These are phyloP conservation scores for Diaporthe eres DNA, from an alignment of 2,329 filamentous ascomycete species.

Conservation along the genomic window DNA sequence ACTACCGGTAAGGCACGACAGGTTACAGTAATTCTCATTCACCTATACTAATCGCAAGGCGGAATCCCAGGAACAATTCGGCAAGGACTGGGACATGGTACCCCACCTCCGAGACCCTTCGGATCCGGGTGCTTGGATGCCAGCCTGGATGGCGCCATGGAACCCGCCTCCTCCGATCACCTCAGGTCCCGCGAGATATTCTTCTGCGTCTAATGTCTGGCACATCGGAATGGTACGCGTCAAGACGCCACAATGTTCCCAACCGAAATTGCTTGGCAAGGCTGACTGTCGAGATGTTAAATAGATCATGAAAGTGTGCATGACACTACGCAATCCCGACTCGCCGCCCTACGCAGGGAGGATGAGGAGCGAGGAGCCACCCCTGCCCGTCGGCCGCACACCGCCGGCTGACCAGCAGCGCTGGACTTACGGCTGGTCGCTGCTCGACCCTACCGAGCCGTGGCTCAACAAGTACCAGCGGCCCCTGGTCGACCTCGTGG, in stretches of 20 bases:
- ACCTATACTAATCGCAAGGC: background rate
- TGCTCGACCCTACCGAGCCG: background rate
- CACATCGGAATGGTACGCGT: constrained; percentile 31
- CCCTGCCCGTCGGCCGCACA: too few species aligned
- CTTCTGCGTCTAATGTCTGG: constrained; percentile 24
- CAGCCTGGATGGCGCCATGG: constrained; percentile 7
- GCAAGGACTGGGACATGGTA: constrained; percentile 22
- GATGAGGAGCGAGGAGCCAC: background rate
- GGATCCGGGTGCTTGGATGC: background rate
- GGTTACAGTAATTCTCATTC: too few species aligned
- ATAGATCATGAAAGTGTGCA: constrained; percentile 29
- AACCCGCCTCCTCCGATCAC: background rate
- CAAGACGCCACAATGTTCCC: too few species aligned
- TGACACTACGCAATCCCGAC: constrained; percentile 1
- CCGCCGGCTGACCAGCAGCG: background rate
- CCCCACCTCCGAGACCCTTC: background rate
- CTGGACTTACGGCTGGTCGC: constrained; percentile 15
- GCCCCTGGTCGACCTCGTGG: constrained; percentile 9
- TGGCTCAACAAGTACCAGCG: background rate
- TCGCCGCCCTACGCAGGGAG: background rate
- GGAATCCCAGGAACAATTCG: constrained; percentile 16
- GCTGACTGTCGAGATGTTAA: background rate
- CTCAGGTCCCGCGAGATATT: constrained; percentile 7
- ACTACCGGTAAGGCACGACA: background rate
- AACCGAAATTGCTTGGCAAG: background rate